A percentile compares a stretch with the other conserved stretches of the same genome.
These are phyloP conservation scores for Apiospora aurea DNA, from an alignment of 2,329 filamentous ascomycete genomes.

Conservation along the genomic window DNA sequence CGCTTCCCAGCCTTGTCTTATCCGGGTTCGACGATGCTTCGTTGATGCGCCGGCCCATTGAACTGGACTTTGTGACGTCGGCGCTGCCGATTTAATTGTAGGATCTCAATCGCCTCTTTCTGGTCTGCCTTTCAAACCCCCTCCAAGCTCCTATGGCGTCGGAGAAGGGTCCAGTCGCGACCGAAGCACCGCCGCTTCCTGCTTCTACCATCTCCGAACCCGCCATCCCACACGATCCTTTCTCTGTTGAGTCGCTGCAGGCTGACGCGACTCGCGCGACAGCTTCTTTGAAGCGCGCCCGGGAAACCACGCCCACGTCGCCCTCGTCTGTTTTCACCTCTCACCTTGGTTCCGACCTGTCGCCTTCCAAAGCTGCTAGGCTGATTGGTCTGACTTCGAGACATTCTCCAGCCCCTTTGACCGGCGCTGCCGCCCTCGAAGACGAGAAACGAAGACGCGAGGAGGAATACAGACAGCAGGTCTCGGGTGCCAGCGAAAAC, in stretches of 20 bases:
- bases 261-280: constrained; percentile 46
- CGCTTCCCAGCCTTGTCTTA: constrained; percentile 40
- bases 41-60: constrained; percentile 41
- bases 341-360: constrained; percentile 49
- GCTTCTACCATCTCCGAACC: constrained; percentile 28
- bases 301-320: constrained; percentile 52
- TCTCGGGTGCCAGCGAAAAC: constrained; percentile 58
- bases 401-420: constrained; percentile 55
- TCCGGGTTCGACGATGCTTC: constrained; percentile 40
- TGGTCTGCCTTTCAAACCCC: constrained; percentile 26
- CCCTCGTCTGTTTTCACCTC: constrained; percentile 41
- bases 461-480: constrained; percentile 50
- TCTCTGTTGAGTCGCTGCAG: constrained; percentile 50
- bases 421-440: constrained; percentile 61
- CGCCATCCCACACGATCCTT: constrained; percentile 42
- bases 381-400: constrained; percentile 50
- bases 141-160: constrained; percentile 55
- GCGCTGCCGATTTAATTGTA: constrained; percentile 36
- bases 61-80: constrained; percentile 33
- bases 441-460: constrained; percentile 59
- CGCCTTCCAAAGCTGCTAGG: constrained; percentile 62
- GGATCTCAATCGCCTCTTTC: constrained; percentile 34
- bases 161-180: constrained; percentile 59
- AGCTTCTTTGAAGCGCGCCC: constrained; percentile 54
- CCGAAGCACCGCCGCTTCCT: constrained; percentile 52